Percentiles rank a stretch among this genome's conserved stretches.
Conservation (phyloP, 2,329 filamentous ascomycete species). For the Aaosphaeria pasadenensis region DNA sequence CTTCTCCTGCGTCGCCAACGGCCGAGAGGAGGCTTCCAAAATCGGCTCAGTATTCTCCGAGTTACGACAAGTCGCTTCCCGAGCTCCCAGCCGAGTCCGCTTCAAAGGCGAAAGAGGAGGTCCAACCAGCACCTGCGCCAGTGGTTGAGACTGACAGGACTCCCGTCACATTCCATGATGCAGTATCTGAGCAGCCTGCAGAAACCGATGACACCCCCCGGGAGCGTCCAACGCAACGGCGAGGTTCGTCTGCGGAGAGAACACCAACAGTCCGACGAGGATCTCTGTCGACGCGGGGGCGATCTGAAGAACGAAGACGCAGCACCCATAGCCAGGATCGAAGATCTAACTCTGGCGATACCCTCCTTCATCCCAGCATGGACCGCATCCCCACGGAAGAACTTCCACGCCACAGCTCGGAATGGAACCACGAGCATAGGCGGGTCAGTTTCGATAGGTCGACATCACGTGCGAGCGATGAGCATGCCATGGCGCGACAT, state of each 20-base stretch:
- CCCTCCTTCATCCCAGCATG: slow-evolving; percentile 15
- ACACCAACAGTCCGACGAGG: slow-evolving; percentile 19
- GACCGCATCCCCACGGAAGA: slow-evolving; percentile 29
- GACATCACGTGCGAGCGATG: slow-evolving; percentile 33
- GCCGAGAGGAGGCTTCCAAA: no score
- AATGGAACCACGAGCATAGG: slow-evolving; percentile 26
- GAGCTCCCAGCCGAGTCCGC: slow-evolving; percentile 11
- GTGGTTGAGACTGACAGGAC: slow-evolving; percentile 5
- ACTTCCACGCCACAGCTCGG: slow-evolving; percentile 26
- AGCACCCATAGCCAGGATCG: slow-evolving; percentile 28
- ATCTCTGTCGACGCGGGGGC: slow-evolving; percentile 21
- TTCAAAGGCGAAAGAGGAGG: slow-evolving; percentile 1
- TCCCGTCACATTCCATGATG: slow-evolving; percentile 21
- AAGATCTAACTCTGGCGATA: slow-evolving; percentile 24
- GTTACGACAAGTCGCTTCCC: slow-evolving; percentile 22
- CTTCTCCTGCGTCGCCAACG: slow-evolving; percentile 16
- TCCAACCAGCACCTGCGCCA: slow-evolving; percentile 1
- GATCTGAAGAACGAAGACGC: slow-evolving; percentile 25
- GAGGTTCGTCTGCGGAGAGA: slow-evolving; percentile 9
- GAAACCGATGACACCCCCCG: not conserved
- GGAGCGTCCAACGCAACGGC: not conserved
- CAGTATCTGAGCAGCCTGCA: not conserved
- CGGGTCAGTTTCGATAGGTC: slow-evolving; percentile 37
- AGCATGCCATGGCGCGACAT: slow-evolving; percentile 42
- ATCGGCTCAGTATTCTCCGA: not conserved